phyloP scores from a whole-genome alignment of 2,329 filamentous ascomycete genomes.

The Aspergillus pseudoterreus region DNA sequence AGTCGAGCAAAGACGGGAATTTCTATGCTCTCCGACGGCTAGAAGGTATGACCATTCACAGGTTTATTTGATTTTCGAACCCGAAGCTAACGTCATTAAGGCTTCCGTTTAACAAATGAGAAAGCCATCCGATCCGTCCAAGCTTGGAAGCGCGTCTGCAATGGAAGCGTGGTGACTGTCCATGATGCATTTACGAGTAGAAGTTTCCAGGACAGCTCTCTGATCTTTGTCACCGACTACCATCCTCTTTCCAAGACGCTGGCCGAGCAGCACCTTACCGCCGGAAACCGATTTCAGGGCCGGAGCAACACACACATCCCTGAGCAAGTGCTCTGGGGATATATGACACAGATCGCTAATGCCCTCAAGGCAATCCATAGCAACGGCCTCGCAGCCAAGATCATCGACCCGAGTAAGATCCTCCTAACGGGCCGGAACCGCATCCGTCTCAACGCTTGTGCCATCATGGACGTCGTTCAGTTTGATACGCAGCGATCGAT shows the following conservation, averaged over 20 bases:
- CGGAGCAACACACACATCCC: conserved; percentile 52
- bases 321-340: conserved; percentile 82
- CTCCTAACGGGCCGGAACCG: conserved; percentile 87
- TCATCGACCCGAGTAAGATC: conserved; percentile 84
- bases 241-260: conserved; percentile 88
- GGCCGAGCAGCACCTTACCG: conserved; percentile 66
- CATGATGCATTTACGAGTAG: conserved; percentile 92
- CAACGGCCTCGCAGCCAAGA: conserved; percentile 75
- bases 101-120: conserved; percentile 83
- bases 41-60: conserved; percentile 55
- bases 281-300: conserved; percentile 39
- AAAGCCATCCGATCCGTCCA: conserved; percentile 81
- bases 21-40: conserved; percentile 84
- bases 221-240: conserved; percentile 92
- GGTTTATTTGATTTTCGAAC: background rate
- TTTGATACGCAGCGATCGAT: conserved; percentile 68
- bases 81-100: conserved; percentile 33
- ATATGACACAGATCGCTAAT: conserved; percentile 85
- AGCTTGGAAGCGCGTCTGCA: conserved; percentile 82
- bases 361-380: conserved; percentile 83
- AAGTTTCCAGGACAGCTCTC: conserved; percentile 88
- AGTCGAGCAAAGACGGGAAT: conserved; percentile 81
- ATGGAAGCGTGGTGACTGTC: conserved; percentile 76
- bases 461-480: conserved; percentile 83
- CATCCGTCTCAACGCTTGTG: conserved; percentile 81